These are phyloP conservation scores for Coemansia reversa DNA, from an alignment of 192 early-diverging fungal species.

Conservation along the genomic window DNA sequence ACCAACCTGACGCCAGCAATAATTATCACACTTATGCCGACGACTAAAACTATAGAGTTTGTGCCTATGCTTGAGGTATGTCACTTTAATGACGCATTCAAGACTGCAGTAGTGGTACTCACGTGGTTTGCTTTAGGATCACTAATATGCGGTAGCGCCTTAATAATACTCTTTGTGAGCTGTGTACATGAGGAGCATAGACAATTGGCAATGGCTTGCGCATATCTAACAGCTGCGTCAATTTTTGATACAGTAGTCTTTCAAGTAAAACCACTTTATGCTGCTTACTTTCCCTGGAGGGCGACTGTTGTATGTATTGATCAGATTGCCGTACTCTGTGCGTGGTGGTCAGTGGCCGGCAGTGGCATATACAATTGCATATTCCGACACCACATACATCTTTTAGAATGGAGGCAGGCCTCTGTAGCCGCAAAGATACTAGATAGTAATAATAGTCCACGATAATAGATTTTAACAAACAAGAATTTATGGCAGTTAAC, in stretches of 20 bases:
- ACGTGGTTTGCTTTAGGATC: slow-evolving; percentile 9
- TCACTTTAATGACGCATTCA: slow-evolving; percentile 23
- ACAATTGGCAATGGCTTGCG: slow-evolving; percentile 1
- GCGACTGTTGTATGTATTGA: slow-evolving; percentile 24
- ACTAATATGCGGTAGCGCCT: background rate
- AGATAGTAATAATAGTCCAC: background rate
- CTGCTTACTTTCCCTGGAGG: slow-evolving; percentile 20
- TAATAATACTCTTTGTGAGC: background rate
- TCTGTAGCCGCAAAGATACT: background rate
- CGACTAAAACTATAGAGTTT: slow-evolving; percentile 7
- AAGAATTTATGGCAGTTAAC: background rate
- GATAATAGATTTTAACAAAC: background rate
- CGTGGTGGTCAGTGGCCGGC: slow-evolving; percentile 38
- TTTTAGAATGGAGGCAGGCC: slow-evolving; percentile 18
- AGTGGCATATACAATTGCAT: slow-evolving; percentile 16
- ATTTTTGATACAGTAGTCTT: slow-evolving; percentile 26
- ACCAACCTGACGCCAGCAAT: slow-evolving; percentile 1
- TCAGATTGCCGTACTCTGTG: slow-evolving; percentile 13
- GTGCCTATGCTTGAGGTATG: slow-evolving; percentile 20
- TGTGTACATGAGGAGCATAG: slow-evolving; percentile 16
- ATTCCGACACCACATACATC: slow-evolving; percentile 6
- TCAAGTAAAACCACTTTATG: slow-evolving; percentile 24
- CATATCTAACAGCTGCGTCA: slow-evolving; percentile 1
- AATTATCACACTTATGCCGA: slow-evolving; percentile 21
- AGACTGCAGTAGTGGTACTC: slow-evolving; percentile 9